These are phyloP conservation scores for Cryptosporidium ryanae DNA, from an alignment of 169 alveolate species.

Conservation along the genomic window DNA sequence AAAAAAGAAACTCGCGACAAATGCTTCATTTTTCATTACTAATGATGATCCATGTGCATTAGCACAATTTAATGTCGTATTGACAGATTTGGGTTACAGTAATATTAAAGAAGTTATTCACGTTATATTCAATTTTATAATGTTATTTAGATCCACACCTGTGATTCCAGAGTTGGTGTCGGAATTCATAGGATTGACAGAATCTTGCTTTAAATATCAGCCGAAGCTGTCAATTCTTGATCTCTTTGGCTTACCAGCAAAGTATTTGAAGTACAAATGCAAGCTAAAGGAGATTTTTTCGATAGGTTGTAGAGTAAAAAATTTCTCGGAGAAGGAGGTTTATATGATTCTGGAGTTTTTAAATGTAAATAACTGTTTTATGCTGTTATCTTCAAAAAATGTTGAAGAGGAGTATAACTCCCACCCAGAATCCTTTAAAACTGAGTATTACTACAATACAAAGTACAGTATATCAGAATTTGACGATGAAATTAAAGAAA, in stretches of 20 bases:
- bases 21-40: constrained; percentile 46
- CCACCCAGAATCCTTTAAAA: constrained; percentile 17
- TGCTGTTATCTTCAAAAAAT: constrained; percentile 22
- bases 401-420: constrained; percentile 18
- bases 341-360: constrained; percentile 22
- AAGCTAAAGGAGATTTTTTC: constrained; percentile 38
- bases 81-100: constrained; percentile 48
- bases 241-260: constrained; percentile 45
- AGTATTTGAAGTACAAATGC: constrained; percentile 49
- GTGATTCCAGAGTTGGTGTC: constrained; percentile 44
- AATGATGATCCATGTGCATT: constrained; percentile 67
- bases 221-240: constrained; percentile 43
- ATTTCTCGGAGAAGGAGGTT: constrained; percentile 33
- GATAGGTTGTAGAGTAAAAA: constrained; percentile 21
- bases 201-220: constrained; percentile 29
- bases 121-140: constrained; percentile 30
- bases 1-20: constrained; percentile 30
- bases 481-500: neutral
- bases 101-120: constrained; percentile 21
- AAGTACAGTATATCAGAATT: constrained; percentile 45
- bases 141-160: constrained; percentile 31
- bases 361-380: constrained; percentile 16
- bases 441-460: constrained; percentile 33
- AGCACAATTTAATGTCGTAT: constrained; percentile 43
- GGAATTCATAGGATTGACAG: constrained; percentile 36